Conservation (phyloP, 768 basidiomycete genomes). For the Imleria badia region DNA sequence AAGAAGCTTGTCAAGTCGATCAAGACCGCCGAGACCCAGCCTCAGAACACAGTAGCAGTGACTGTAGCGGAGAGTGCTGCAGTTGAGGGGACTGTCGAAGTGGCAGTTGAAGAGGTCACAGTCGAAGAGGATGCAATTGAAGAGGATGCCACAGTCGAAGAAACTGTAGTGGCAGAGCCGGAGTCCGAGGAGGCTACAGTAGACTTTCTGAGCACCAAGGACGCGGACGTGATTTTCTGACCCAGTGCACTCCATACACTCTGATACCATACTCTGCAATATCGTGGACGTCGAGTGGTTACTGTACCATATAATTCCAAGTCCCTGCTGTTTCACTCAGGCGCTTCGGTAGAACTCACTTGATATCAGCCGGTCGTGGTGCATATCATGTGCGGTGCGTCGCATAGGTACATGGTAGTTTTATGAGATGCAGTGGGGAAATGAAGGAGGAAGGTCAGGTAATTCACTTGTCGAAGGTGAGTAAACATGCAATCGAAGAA, state of each 20-base stretch:
- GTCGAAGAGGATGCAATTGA: slow-evolving; percentile 32
- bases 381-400: slow-evolving; percentile 53
- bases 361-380: slow-evolving; percentile 36
- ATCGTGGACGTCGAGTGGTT: neutral
- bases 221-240: slow-evolving; percentile 93
- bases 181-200: slow-evolving; percentile 37
- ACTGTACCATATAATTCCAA: slow-evolving; percentile 13
- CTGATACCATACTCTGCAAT: slow-evolving; percentile 13
- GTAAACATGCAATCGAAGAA: slow-evolving; percentile 10
- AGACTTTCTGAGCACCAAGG: slow-evolving; percentile 82
- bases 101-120: slow-evolving; percentile 29
- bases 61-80: slow-evolving; percentile 1
- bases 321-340: slow-evolving; percentile 9
- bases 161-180: slow-evolving; percentile 1
- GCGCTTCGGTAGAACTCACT: neutral
- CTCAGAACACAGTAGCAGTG: slow-evolving; percentile 1
- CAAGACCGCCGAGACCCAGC: slow-evolving; percentile 4
- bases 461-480: slow-evolving; percentile 25
- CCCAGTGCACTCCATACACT: neutral
- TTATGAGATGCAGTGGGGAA: slow-evolving; percentile 36
- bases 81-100: slow-evolving; percentile 9
- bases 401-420: slow-evolving; percentile 71
- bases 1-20: slow-evolving; percentile 2
- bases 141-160: slow-evolving; percentile 26
- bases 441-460: slow-evolving; percentile 3